Evolutionary conservation across 108 stramenopile species (phyloP).

Genomic region (Cyclotella sp.): DNA sequence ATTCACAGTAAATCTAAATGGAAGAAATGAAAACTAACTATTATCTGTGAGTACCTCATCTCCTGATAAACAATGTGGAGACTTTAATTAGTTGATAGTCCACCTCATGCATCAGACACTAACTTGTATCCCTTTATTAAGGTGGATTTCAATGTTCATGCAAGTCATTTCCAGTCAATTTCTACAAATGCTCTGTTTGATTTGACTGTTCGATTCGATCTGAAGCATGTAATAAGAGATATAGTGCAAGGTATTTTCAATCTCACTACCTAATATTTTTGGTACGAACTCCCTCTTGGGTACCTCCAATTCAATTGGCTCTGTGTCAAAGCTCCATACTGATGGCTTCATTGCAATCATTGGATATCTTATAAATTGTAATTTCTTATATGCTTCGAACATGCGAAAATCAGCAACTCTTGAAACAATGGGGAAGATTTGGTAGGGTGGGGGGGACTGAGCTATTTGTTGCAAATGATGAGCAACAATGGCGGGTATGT

Average conservation of each 20-base stretch:
- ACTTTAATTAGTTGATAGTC: no score
- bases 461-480: neutral
- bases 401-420: neutral
- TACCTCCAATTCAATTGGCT: neutral
- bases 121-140: neutral
- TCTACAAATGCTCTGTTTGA: neutral
- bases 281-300: neutral
- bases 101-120: no score
- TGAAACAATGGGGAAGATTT: conserved; percentile 7
- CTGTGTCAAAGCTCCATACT: no score
- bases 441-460: neutral
- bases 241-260: neutral
- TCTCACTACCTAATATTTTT: neutral
- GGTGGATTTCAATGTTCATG: neutral
- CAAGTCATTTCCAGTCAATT: neutral
- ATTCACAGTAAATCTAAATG: no score
- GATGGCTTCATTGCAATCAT: neutral
- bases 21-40: no score
- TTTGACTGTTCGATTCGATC: conserved; percentile 6
- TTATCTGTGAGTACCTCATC: no score
- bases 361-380: neutral
- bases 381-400: neutral
- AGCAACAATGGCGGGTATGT: neutral
- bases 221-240: conserved; percentile 7
- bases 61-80: no score